A percentile compares a stretch with the other conserved stretches of the same genome.
These are phyloP conservation scores for Didymella sp. DNA, from an alignment of 2,329 filamentous ascomycete species.

Conservation along the genomic window DNA sequence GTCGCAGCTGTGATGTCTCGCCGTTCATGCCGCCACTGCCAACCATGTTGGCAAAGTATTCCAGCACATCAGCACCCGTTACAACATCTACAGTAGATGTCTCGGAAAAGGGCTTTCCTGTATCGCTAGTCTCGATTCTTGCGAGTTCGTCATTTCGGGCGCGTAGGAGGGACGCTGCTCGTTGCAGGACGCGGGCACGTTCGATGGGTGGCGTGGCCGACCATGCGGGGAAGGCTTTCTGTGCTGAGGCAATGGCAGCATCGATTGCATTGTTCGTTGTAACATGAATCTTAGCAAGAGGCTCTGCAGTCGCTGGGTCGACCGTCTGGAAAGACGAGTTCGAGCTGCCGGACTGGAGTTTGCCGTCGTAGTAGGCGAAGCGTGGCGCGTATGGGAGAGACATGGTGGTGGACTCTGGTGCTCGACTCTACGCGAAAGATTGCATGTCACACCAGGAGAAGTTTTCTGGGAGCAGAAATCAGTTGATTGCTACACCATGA, in stretches of 20 bases:
- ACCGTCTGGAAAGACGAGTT: constrained; percentile 72
- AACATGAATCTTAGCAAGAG: constrained; percentile 74
- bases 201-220: constrained; percentile 75
- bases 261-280: constrained; percentile 73
- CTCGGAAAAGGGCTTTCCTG: constrained; percentile 84
- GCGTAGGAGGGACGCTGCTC: constrained; percentile 75
- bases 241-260: constrained; percentile 73
- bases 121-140: constrained; percentile 80
- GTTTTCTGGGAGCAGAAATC: background rate
- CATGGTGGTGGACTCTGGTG: constrained; percentile 26
- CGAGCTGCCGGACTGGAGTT: constrained; percentile 66
- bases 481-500: constrained; percentile 4
- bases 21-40: constrained; percentile 81
- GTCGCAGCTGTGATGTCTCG: constrained; percentile 75
- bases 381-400: constrained; percentile 58
- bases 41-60: constrained; percentile 83
- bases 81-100: constrained; percentile 83
- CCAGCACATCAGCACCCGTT: constrained; percentile 83
- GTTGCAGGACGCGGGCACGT: constrained; percentile 78
- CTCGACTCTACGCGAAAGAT: background rate
- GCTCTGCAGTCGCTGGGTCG: constrained; percentile 73
- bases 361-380: constrained; percentile 79
- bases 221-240: constrained; percentile 76
- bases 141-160: constrained; percentile 81
- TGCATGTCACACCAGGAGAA: background rate